phyloP scores from a whole-genome alignment of 495 filamentous ascomycete species.

The Apodospora peruviana region DNA sequence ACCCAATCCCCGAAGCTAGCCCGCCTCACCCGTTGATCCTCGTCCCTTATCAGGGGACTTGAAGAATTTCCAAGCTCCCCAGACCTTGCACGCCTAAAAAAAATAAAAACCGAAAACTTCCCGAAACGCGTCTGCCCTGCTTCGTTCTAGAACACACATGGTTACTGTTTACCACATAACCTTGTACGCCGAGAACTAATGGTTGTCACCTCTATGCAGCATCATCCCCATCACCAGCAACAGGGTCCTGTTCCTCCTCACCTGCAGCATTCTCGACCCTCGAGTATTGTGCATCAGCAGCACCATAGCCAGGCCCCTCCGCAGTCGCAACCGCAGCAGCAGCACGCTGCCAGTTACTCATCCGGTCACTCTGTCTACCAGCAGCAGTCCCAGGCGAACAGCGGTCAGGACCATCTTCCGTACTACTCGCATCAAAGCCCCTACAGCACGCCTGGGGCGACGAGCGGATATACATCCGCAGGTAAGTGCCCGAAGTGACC shows the following conservation, averaged over 20 bases:
- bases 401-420: conserved; percentile 53
- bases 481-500: conserved; percentile 55
- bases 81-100: conserved; percentile 28
- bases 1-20: conserved; percentile 36
- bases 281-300: conserved; percentile 60
- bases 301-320: conserved; percentile 50
- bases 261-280: conserved; percentile 58
- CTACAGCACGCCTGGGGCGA: conserved; percentile 66
- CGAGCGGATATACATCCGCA: conserved; percentile 69
- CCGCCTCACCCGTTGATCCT: conserved; percentile 41
- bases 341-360: conserved; percentile 54
- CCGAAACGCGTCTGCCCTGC: conserved; percentile 34
- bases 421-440: conserved; percentile 71
- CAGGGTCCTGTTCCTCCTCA: conserved; percentile 51
- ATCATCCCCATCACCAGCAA: conserved; percentile 55
- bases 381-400: conserved; percentile 38
- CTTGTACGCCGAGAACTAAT: conserved; percentile 38
- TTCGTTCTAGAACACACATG: conserved; percentile 19
- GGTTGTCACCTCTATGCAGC: conserved; percentile 52
- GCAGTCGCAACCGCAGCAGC: conserved; percentile 40
- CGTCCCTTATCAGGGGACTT: conserved; percentile 34
- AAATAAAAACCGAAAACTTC: conserved; percentile 39
- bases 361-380: conserved; percentile 52
- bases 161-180: conserved; percentile 29
- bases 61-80: conserved; percentile 23